Percentiles rank a stretch among this genome's conserved stretches.
Evolutionary conservation across 106 monocot genomes (phyloP).

Genomic region (Dactylorhiza incarnata): DNA sequence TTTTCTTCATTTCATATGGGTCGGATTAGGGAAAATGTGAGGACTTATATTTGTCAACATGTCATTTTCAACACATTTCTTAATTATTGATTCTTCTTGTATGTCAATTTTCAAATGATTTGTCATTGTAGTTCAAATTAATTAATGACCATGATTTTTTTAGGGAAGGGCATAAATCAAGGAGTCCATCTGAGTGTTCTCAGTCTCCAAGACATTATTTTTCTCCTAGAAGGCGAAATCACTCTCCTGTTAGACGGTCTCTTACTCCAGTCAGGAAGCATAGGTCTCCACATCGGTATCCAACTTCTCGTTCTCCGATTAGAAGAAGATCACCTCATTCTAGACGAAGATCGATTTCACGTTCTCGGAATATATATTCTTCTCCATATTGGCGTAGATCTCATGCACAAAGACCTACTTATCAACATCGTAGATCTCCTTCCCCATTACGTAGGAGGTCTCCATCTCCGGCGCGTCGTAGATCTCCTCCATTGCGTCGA

Average conservation of each 20-base stretch:
- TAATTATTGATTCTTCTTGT: neutral
- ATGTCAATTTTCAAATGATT: neutral
- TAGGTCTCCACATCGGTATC: slow-evolving; percentile 37
- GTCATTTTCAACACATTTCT: neutral
- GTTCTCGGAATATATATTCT: slow-evolving; percentile 22
- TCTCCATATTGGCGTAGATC: slow-evolving; percentile 19
- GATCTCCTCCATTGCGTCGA: slow-evolving; percentile 18
- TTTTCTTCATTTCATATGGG: neutral
- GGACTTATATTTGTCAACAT: neutral
- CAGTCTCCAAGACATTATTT: slow-evolving; percentile 22
- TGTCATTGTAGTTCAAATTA: neutral
- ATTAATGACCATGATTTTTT: slow-evolving; percentile 6
- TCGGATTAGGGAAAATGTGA: neutral
- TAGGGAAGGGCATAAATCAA: slow-evolving; percentile 46
- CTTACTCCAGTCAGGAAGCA: slow-evolving; percentile 23
- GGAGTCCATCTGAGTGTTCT: slow-evolving; percentile 50
- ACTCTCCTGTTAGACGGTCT: slow-evolving; percentile 21
- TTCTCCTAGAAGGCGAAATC: slow-evolving; percentile 27
- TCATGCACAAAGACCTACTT: slow-evolving; percentile 15
- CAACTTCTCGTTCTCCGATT: slow-evolving; percentile 20
- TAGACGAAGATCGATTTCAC: slow-evolving; percentile 36
- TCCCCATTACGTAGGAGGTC: slow-evolving; percentile 19
- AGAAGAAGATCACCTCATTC: slow-evolving; percentile 44
- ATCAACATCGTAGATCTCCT: slow-evolving; percentile 25
- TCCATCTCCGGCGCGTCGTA: slow-evolving; percentile 19